phyloP scores from a whole-genome alignment of 805 yeast species.

The Blastobotrys peoriensis region DNA sequence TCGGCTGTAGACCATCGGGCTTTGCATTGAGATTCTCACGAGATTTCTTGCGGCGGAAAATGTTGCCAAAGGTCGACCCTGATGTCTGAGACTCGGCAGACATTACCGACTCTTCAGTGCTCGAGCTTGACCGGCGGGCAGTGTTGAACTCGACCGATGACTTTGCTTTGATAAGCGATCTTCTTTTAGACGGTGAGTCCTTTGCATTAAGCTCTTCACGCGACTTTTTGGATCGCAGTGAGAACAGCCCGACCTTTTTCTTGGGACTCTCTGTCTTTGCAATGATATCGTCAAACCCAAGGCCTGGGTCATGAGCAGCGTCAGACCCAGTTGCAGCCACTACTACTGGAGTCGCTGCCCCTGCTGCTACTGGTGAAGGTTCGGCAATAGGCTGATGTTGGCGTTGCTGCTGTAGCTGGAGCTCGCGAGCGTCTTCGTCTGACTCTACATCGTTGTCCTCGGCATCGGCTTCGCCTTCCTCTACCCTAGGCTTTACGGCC shows the following conservation, averaged over 20 bases:
- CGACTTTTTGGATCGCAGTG: not conserved
- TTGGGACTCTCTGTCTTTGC: no score
- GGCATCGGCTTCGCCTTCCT: conserved; percentile 3
- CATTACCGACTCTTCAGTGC: conserved; percentile 1
- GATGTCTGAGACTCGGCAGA: conserved; percentile 4
- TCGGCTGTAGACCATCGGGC: not conserved
- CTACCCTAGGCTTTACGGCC: not conserved
- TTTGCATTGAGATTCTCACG: conserved; percentile 6
- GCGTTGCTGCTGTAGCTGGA: no score
- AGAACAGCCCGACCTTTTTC: not conserved
- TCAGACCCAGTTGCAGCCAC: no score
- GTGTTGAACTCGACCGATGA: conserved; percentile 17
- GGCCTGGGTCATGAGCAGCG: no score
- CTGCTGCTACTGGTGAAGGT: no score
- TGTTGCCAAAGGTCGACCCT: conserved; percentile 13
- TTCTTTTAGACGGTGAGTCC: conserved; percentile 8
- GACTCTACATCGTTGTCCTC: not conserved
- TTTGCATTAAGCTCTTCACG: not conserved
- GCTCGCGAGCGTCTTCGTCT: no score
- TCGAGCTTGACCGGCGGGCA: not conserved
- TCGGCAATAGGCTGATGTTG: no score
- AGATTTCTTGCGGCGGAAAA: conserved; percentile 15
- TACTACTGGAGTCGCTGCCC: no score
- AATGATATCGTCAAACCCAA: no score
- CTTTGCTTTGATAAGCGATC: conserved; percentile 19